Evolutionary conservation across 208 protist genomes (phyloP), one percentile per base, ranked within the genome.

Genomic region (Leptomonas pyrrhocoris): DNA sequence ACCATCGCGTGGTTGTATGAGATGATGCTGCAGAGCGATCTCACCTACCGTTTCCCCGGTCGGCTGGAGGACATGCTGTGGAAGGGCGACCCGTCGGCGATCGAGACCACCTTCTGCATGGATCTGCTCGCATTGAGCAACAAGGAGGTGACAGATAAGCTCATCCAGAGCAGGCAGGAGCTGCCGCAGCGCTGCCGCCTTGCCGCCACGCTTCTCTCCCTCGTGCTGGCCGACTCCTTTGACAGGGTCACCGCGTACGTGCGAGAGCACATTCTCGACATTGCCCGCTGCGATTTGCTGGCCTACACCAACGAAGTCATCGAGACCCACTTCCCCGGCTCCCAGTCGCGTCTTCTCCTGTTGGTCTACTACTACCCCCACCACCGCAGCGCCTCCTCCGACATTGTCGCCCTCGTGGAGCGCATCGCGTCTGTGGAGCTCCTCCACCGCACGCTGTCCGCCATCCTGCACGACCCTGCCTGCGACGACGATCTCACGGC

Each of bases 1-100:
- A 81, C 70, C 11, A 73, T 89, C 13, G 83, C 77, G 30, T 86
- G 81, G 81, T 73, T 94, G 18, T 88, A 88, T 53, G 63, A 80
- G 4, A 71, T 90, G 58, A 51, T 86, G 34, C 72, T 80, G 43
- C 63, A 83, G 36, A 43, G 34, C 53, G 74, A 45, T 18, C 21
- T 36, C 13, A 45, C 25, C 38, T 53, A 73, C 50, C 55, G 58
- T 28, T 77, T 83, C 55, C 68, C 68, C 45, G 58, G 61, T 21
- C 55, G 64, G 30, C 62, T 90, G 61, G 68, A 82, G 21, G 54
- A 77, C 30, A 31, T 71, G 15, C 64, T 94, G n/a, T 86, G 79
- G 79, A 73, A 59, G 51, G 56, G 63, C 23, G 71, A 86, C 40
- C 72, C 81, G 42, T 55, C 57, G 15, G 60, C 48, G 23, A 48